phyloP scores from a whole-genome alignment of 202 grass and related monocot genomes.

The Setaria italica region DNA sequence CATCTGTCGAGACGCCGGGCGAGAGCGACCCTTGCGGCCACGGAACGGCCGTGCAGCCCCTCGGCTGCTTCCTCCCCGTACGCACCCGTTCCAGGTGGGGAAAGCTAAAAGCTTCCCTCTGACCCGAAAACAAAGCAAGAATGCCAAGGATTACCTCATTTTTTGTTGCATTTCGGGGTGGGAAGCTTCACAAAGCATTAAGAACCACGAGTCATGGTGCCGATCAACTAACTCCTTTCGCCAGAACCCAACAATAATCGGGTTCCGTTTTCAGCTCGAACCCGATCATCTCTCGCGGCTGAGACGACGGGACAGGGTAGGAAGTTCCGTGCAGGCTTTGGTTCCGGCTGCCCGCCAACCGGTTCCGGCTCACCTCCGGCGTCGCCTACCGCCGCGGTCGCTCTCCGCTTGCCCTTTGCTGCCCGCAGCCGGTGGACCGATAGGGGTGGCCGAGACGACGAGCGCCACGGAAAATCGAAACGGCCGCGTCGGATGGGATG shows the following conservation, averaged over 20 bases:
- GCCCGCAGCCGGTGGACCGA: neutral
- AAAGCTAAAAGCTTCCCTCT: neutral
- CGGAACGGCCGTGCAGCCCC: neutral
- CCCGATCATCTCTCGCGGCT: neutral
- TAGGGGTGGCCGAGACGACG: neutral
- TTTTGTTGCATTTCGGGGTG: neutral
- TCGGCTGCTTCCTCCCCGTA: neutral
- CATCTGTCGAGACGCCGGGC: neutral
- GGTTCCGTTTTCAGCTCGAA: neutral
- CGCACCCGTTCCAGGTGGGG: neutral
- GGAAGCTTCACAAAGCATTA: neutral
- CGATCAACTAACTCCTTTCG: neutral
- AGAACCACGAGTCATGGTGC: neutral
- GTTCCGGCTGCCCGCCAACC: neutral
- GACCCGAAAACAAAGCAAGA: neutral
- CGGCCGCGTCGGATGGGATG: neutral
- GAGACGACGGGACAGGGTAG: too few species aligned
- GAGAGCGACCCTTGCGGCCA: slow-evolving; percentile 17
- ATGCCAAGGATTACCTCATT: neutral
- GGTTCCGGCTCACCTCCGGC: neutral
- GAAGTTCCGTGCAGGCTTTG: slow-evolving; percentile 18
- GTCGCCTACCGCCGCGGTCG: neutral
- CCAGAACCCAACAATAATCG: neutral
- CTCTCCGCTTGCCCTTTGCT: neutral
- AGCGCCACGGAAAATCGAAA: neutral